phyloP scores from a whole-genome alignment of 208 protist genomes.

The Trypanosoma congolense region DNA sequence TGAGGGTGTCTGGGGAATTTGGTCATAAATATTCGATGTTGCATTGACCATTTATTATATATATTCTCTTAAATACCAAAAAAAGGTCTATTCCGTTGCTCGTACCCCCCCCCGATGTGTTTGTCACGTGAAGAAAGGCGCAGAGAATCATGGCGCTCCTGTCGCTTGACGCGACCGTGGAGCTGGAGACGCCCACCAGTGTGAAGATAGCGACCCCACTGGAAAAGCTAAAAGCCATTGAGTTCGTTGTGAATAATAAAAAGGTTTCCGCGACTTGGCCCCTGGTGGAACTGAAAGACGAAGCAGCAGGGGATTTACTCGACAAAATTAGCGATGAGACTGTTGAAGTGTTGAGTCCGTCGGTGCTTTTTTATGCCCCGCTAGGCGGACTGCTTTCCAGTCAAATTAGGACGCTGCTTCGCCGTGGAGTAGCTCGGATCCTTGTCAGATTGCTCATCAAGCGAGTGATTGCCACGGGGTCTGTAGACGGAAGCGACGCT shows the following conservation, averaged over 20 bases:
- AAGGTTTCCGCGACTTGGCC: conserved; percentile 8
- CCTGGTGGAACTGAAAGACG: neutral
- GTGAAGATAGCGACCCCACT: neutral
- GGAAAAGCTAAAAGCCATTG: conserved; percentile 14
- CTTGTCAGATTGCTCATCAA: conserved; percentile 6
- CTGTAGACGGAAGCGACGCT: neutral
- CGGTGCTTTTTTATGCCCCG: conserved; percentile 18
- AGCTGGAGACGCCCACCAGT: neutral
- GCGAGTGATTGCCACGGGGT: neutral
- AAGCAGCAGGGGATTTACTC: neutral
- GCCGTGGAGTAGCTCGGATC: conserved; percentile 10
- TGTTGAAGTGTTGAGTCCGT: conserved; percentile 9
- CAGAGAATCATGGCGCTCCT: conserved; percentile 17
- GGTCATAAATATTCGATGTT: too few species aligned
- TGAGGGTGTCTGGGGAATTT: too few species aligned
- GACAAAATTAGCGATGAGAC: neutral
- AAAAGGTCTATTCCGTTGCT: neutral
- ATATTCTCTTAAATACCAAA: too few species aligned
- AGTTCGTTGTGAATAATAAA: conserved; percentile 20
- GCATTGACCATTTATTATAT: too few species aligned
- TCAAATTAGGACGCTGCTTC: conserved; percentile 14
- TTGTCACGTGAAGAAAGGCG: too few species aligned
- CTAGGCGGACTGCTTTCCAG: conserved; percentile 14
- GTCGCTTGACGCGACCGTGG: conserved; percentile 3
- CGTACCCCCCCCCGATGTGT: too few species aligned